These are phyloP conservation scores for Ammopiptanthus mongolicus DNA, from an alignment of 306 rosid genomes.

Conservation along the genomic window DNA sequence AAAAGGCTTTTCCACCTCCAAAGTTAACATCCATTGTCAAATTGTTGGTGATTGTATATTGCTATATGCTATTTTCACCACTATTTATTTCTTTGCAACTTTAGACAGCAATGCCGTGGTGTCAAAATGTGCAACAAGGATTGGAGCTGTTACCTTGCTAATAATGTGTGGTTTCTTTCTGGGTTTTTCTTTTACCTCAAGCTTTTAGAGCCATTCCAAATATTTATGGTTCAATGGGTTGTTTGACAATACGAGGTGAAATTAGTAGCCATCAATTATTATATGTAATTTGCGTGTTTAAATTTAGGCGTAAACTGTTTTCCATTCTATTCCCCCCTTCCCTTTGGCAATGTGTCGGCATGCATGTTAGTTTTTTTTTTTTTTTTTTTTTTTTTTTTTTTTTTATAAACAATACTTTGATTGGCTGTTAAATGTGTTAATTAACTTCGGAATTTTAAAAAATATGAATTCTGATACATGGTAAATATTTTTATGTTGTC, in stretches of 20 bases:
- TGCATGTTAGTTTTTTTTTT: not conserved
- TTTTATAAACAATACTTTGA: not conserved
- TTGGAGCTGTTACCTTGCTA: not conserved
- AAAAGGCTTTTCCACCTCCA: not conserved
- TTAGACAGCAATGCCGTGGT: not conserved
- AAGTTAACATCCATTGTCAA: slow-evolving; percentile 1
- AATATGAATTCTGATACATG: too few species aligned
- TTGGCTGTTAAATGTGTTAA: not conserved
- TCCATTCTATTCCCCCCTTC: not conserved
- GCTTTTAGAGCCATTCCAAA: not conserved
- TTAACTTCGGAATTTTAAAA: not conserved
- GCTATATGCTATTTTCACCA: not conserved
- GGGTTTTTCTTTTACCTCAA: not conserved
- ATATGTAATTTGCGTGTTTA: not conserved
- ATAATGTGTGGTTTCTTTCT: not conserved
- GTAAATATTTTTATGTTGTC: too few species aligned
- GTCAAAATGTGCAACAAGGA: not conserved
- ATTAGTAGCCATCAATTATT: not conserved
- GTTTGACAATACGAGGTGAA: not conserved
- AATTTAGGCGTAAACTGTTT: not conserved
- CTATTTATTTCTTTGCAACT: not conserved
- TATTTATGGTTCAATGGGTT: not conserved
- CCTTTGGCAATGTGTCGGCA: not conserved
- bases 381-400: too few species aligned
- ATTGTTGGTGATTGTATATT: not conserved